Conservation (phyloP, 306 rosid genomes). For the Cucumis melo region DNA sequence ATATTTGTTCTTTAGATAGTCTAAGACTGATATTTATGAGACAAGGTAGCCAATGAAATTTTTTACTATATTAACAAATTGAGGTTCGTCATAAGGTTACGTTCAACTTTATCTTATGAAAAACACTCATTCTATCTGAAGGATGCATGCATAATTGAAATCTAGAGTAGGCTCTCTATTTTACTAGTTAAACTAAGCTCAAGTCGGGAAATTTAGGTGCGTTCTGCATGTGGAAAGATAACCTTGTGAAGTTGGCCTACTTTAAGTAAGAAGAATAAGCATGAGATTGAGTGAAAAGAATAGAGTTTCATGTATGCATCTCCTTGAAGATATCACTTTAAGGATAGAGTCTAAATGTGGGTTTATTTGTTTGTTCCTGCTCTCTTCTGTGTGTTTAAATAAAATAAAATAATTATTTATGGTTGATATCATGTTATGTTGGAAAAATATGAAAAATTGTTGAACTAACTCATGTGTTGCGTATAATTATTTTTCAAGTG, state of each 20-base stretch:
- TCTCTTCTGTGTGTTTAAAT: too few species aligned
- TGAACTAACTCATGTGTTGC: not conserved
- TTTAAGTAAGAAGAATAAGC: too few species aligned
- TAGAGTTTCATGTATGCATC: too few species aligned
- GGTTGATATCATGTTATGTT: not conserved
- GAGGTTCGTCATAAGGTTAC: not conserved
- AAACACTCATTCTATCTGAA: not conserved
- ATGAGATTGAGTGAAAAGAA: too few species aligned
- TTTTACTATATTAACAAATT: not conserved
- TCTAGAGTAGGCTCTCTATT: not conserved
- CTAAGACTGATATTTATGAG: not conserved
- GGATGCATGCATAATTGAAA: not conserved
- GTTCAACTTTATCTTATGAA: too few species aligned
- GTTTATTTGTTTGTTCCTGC: too few species aligned
- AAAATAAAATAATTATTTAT: too few species aligned
- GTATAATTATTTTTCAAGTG: conserved; percentile 26
- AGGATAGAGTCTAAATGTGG: too few species aligned
- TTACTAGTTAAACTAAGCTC: not conserved
- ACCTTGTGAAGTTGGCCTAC: too few species aligned
- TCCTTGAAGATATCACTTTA: too few species aligned
- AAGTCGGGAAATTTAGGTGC: not conserved
- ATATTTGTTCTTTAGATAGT: not conserved
- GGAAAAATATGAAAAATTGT: not conserved
- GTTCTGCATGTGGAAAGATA: not conserved
- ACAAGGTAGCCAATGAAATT: not conserved